Base-by-base conservation (phyloP, 768 basidiomycete genomes). In the Tulasnella sp. region DNA sequence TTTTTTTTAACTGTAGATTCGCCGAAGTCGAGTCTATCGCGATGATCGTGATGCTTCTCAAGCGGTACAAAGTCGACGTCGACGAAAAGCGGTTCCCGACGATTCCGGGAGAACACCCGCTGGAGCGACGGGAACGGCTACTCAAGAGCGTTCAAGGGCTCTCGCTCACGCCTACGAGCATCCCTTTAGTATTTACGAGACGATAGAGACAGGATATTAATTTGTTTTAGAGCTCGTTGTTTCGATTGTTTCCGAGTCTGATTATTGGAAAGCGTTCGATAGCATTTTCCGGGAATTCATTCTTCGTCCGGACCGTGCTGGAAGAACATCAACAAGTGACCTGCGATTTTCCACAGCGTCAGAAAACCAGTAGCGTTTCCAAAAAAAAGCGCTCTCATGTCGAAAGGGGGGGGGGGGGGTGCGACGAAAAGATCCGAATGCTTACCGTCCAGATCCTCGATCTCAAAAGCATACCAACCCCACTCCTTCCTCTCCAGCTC, bases 21-120 rank as follows among this genome's bases (percentile, higher is more conserved):
- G 41, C 67, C 19, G 72, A 73, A 47, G 59, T 59, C 8, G 72
- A 73, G 40, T 44, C 36, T 19, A 52, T 73, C 17, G 47, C 39
- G 16, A 41, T 69, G 17, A 36, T 73, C 11, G 34, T 44, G 5
- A 26, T 62, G 29, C n/a, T 73, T 17, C 26, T 73, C 19, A 35
- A 29, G 14, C 40, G 67, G 44, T 73, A 35, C 32, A 63, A 39
- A 52, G 62, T 68, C 9, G 32, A 19, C n/a, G 62, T 62, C 4
- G 62, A 62, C 52, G 59, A 34, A 29, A 34, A 19, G 34, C 22
- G 26, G 22, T 73, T 73, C 67, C 29, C 26, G 22, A 34, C 36
- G 37, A 40, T 62, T 17, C 32, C 32, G 6, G 29, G 36, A 9
- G 73, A 72, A 35, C 14, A 32, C 8, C 52, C 37, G 36, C 65